These are phyloP conservation scores for Nyssa sinensis DNA, from an alignment of 148 eudicot genomes.

Conservation along the genomic window DNA sequence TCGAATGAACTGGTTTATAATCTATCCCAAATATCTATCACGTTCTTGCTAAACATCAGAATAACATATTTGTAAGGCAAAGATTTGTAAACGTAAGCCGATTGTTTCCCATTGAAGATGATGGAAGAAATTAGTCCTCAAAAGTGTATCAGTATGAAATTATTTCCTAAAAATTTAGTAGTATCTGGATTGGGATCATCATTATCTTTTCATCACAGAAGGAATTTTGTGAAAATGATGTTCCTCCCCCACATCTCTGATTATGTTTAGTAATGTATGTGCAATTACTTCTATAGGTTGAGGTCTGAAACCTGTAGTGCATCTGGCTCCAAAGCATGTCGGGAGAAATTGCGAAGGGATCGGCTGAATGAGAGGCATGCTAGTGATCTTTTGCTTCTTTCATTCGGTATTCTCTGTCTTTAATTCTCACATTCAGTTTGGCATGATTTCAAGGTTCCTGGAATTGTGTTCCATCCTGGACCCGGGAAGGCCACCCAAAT, in stretches of 20 bases:
- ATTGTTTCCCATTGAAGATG: no score
- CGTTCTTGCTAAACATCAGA: no score
- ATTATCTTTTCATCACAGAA: background rate
- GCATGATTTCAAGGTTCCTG: slow-evolving; percentile 34
- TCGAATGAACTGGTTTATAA: no score
- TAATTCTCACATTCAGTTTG: background rate
- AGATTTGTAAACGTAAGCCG: no score
- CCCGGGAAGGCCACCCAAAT: slow-evolving; percentile 49
- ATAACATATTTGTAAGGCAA: no score
- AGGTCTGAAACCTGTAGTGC: slow-evolving; percentile 16
- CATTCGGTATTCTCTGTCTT: background rate
- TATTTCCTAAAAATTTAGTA: slow-evolving; percentile 16
- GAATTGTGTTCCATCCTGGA: slow-evolving; percentile 49
- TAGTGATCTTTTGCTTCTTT: slow-evolving; percentile 5
- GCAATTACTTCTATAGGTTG: slow-evolving; percentile 14
- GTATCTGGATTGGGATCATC: background rate
- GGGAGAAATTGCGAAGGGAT: slow-evolving; percentile 62
- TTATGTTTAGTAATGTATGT: background rate
- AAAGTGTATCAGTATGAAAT: no score
- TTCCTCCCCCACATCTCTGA: background rate
- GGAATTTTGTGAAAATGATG: background rate
- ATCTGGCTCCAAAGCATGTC: slow-evolving; percentile 52
- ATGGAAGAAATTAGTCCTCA: no score
- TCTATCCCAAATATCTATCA: no score
- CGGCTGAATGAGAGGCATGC: slow-evolving; percentile 53